Base-by-base conservation (phyloP, 495 filamentous ascomycete species). In the Sabuloglossum arenarium region DNA sequence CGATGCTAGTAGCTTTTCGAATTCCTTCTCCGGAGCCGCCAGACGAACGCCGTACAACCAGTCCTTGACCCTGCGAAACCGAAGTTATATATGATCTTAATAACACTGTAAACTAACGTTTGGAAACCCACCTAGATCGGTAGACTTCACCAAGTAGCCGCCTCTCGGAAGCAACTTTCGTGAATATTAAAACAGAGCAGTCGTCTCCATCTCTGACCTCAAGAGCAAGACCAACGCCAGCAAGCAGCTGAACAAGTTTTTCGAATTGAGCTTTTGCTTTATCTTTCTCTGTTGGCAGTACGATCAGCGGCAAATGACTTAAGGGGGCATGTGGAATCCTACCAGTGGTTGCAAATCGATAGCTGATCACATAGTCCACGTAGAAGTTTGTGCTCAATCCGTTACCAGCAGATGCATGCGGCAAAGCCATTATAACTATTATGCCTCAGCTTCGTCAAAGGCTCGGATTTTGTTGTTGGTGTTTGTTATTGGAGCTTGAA, bases 281-380 rank as follows among this genome's bases (percentile, higher is more conserved):
- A 21, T 72, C 65, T 59, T 77, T 77, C 59, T 84, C 87, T 87
- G 62, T 59, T 23, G 60, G 32, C 31, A 50, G 55, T 64, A 14
- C 42, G 24, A 32, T 23, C 34, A n/a, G 25, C 28, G 57, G 52
- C n/a, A 23, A 28, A 21, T 21, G 5, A 42, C 63, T 49, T 10
- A 53, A 29, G 34, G 25, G 12, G 9, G 43, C 27, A 53, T 37
- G 11, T 57, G 14, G 55, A 16, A 29, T 3, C 75, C 61, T 66
- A 86, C 86, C 75, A 45, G 71, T 75, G 28, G 74, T 71, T 32
- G 76, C 74, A 61, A 94, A 83, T 53, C 77, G 72, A 67, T 89
- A 97, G 56, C 75, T 74, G 58, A 98, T 81, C 59, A 96, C 89
- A 73, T 94, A 98, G 76, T 98, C 91, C 59, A 95, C 89, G 63